A percentile compares a stretch with the other conserved stretches of the same genome.
Conservation (phyloP, 257 asterid genomes). For the Ehretia macrophylla region DNA sequence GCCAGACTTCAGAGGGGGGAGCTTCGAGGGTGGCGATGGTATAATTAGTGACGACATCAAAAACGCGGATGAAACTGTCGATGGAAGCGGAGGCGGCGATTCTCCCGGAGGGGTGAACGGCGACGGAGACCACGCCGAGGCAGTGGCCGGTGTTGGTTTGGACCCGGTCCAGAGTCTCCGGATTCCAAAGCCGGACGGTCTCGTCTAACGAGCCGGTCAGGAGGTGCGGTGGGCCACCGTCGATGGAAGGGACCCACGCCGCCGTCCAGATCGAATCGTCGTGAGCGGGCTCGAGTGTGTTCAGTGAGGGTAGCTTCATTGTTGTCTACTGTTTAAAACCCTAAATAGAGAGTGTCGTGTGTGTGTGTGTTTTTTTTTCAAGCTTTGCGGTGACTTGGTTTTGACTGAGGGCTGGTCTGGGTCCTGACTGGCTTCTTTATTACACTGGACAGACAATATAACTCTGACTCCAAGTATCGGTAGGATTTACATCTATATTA, state of each 20-base stretch:
- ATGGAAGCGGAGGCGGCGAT: conserved; percentile 95
- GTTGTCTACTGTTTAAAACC: conserved; percentile 9
- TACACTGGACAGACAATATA: no score
- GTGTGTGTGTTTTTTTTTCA: not conserved
- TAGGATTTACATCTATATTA: no score
- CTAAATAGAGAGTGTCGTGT: not conserved
- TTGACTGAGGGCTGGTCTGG: not conserved
- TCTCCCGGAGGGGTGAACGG: conserved; percentile 87
- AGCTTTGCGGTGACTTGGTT: not conserved
- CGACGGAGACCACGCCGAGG: conserved; percentile 92
- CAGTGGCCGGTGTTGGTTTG: conserved; percentile 83
- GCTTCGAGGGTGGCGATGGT: conserved; percentile 92
- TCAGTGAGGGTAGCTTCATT: conserved; percentile 76
- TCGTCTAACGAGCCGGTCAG: conserved; percentile 93
- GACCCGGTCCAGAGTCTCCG: conserved; percentile 41
- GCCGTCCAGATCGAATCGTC: conserved; percentile 93
- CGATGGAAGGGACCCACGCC: conserved; percentile 80
- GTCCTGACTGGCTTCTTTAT: no score
- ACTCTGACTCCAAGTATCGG: no score
- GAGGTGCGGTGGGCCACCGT: conserved; percentile 51
- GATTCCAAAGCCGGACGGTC: conserved; percentile 84
- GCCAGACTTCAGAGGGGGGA: conserved; percentile 99
- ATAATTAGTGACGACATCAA: conserved; percentile 69
- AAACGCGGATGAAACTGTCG: conserved; percentile 84
- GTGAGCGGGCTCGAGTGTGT: conserved; percentile 71